A percentile compares a stretch with the other conserved stretches of the same genome.
These are phyloP conservation scores for Citropsis articulata DNA, from an alignment of 345 rosid species.

Conservation along the genomic window DNA sequence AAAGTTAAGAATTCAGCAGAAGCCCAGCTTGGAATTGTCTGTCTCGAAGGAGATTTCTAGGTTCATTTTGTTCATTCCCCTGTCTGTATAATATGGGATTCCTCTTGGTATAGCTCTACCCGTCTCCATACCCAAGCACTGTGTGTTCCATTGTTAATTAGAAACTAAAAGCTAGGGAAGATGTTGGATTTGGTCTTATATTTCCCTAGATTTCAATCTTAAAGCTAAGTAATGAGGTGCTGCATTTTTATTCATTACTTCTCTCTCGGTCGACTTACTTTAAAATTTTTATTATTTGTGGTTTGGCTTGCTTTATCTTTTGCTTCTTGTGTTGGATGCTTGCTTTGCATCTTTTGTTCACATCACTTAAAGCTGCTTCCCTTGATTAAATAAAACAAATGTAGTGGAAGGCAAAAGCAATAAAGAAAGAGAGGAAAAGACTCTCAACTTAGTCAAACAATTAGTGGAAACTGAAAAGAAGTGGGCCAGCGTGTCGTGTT, in stretches of 20 bases:
- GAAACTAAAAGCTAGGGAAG: slow-evolving; percentile 4
- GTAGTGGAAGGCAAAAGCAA: neutral
- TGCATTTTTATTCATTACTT: slow-evolving; percentile 1
- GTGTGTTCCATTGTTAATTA: slow-evolving; percentile 3
- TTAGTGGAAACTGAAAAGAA: slow-evolving; percentile 10
- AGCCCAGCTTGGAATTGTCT: neutral
- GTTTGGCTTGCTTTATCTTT: slow-evolving; percentile 6
- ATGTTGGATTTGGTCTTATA: slow-evolving; percentile 47
- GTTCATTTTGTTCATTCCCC: slow-evolving; percentile 21
- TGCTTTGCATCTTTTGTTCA: slow-evolving; percentile 8
- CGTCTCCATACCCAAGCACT: neutral
- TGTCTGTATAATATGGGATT: slow-evolving; percentile 27
- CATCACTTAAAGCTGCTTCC: slow-evolving; percentile 8
- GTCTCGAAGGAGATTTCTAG: slow-evolving; percentile 43
- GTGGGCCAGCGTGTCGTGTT: slow-evolving; percentile 44
- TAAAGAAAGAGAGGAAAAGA: slow-evolving; percentile 8
- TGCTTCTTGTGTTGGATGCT: slow-evolving; percentile 30
- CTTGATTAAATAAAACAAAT: neutral
- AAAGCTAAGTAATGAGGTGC: slow-evolving; percentile 4
- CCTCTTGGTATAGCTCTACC: neutral
- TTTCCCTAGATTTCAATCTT: slow-evolving; percentile 9
- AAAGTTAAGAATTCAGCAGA: neutral
- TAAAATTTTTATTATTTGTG: slow-evolving; percentile 5
- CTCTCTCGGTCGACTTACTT: neutral
- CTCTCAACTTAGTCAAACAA: slow-evolving; percentile 37